phyloP scores from a whole-genome alignment of 2,329 filamentous ascomycete species.

The Colletotrichum theobromicola region DNA sequence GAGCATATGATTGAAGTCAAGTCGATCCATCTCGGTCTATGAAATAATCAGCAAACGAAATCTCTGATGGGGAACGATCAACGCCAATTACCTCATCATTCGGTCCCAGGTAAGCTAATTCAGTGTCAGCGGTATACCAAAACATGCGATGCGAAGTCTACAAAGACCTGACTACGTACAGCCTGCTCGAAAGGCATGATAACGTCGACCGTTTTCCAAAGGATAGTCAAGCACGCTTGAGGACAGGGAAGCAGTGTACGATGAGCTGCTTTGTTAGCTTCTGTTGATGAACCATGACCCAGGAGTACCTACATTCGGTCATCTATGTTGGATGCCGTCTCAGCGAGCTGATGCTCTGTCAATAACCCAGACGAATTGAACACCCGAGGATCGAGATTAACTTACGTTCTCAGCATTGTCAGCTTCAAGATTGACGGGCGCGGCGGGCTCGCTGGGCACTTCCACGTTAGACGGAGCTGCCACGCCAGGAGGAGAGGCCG shows the following conservation, averaged over 20 bases:
- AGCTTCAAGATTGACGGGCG: background rate
- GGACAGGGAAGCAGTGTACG: background rate
- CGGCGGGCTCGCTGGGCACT: background rate
- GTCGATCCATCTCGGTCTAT: background rate
- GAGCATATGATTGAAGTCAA: background rate
- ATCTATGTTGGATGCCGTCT: too few relatives aligned
- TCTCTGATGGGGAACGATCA: too few relatives aligned
- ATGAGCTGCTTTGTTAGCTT: background rate
- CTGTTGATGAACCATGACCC: too few relatives aligned
- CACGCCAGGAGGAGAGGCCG: background rate
- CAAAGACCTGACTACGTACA: conserved; percentile 1
- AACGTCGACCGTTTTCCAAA: conserved; percentile 8
- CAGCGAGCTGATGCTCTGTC: too few relatives aligned
- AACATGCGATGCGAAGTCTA: too few relatives aligned
- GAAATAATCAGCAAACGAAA: background rate
- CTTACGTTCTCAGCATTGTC: background rate
- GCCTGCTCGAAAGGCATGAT: conserved; percentile 12
- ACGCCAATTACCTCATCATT: conserved; percentile 34
- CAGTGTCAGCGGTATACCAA: background rate
- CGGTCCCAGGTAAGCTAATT: conserved; percentile 21
- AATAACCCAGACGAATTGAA: too few relatives aligned
- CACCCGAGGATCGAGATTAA: background rate
- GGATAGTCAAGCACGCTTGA: conserved; percentile 6
- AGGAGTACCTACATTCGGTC: too few relatives aligned
- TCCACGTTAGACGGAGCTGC: background rate